Base-by-base conservation (phyloP, 768 basidiomycete genomes). In the Tubosaeta brunneosetosa region DNA sequence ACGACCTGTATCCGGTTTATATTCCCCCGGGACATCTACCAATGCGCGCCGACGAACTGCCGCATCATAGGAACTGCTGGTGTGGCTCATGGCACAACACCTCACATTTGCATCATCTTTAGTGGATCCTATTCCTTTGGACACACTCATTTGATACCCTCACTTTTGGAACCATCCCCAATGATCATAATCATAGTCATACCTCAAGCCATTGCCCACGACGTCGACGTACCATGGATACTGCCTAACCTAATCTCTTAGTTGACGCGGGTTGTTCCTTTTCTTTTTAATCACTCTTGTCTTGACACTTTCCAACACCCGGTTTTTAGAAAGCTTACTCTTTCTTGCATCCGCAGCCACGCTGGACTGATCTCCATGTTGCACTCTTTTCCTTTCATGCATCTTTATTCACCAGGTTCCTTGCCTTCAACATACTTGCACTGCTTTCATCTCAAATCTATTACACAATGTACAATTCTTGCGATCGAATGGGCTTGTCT, bases 141-240 rank as follows among this genome's bases (percentile, higher is more conserved):
- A 56, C 52, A 59, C 62, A 55, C 49, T 62, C 62, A 56, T 59
- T 61, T 56, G 55, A 70, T 70, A 68, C 62, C 66, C 57, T 48
- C 45, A 59, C 25, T 49, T 48, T 46, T 52, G 54, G 56, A 66
- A 53, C 26, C 37, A 55, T 48, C 19, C 32, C 16, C 58, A 55
- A 51, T 26, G 49, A 55, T 53, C 45, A 55, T 40, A 53, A 47
- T 49, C 50, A 55, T 51, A 57, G 17, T 51, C 62, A 60, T 56
- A 52, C 55, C 32, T 52, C 50, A 55, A 50, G 34, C 36, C 53
- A 55, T 33, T 48, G 50, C 48, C 47, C 47, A 41, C 42, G 36
- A 50, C 48, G 41, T 56, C 55, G 46, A 57, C 48, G 48, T 47
- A 36, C 50, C 60, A 65, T 32, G 65, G 56, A 67, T 62, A 60